Percentiles rank a stretch among this genome's conserved stretches.
phyloP scores from a whole-genome alignment of 2,329 filamentous ascomycete species.

The Penicillium sp. region DNA sequence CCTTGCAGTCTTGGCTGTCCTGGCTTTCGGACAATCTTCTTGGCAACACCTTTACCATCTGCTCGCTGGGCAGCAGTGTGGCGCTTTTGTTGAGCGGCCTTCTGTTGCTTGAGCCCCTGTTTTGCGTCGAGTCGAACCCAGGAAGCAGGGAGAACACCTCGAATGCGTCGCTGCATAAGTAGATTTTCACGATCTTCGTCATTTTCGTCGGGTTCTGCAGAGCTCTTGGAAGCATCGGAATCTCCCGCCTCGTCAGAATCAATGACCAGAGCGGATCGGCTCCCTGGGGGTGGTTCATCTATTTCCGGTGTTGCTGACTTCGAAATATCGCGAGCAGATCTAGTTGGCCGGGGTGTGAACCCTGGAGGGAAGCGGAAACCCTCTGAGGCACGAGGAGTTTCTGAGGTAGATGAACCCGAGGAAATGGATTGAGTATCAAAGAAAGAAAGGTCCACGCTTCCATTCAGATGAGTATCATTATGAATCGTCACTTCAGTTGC shows the following conservation, averaged over 20 bases:
- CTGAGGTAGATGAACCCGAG: conserved; percentile 32
- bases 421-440: conserved; percentile 40
- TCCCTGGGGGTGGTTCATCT: conserved; percentile 12
- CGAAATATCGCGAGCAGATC: conserved; percentile 24
- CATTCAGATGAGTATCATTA: conserved; percentile 14
- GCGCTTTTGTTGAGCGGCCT: conserved; percentile 18
- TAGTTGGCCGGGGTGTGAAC: conserved; percentile 27
- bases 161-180: conserved; percentile 39
- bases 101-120: conserved; percentile 27
- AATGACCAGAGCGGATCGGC: conserved; percentile 11
- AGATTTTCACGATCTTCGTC: conserved; percentile 28
- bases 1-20: conserved; percentile 14
- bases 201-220: conserved; percentile 19
- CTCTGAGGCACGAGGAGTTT: conserved; percentile 16
- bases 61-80: conserved; percentile 18
- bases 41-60: conserved; percentile 33
- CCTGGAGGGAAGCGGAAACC: conserved; percentile 38
- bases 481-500: conserved; percentile 27
- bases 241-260: conserved; percentile 18
- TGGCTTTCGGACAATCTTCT: conserved; percentile 28
- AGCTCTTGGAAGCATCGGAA: conserved; percentile 17
- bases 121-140: conserved; percentile 42
- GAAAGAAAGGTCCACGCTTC: conserved; percentile 10
- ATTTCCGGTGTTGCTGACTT: conserved; percentile 16
- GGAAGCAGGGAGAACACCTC: conserved; percentile 48